Base-by-base conservation (phyloP, 768 basidiomycete species). In the Gelatoporia subvermispora region DNA sequence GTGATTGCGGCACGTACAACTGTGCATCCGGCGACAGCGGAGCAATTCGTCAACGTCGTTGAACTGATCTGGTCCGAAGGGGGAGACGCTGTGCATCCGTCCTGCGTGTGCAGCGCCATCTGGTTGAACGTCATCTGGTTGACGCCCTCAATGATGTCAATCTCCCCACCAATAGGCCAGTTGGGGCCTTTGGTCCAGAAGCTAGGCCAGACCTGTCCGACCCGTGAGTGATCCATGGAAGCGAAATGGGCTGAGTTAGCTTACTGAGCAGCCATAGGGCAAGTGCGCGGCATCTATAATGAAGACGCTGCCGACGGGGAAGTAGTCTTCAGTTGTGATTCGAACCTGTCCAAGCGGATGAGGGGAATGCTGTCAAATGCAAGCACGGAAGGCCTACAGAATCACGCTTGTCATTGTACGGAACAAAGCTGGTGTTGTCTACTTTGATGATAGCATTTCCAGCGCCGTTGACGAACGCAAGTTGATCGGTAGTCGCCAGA, bases 371-470 rank as follows among this genome's bases (percentile, higher is more conserved):
- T 8, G 21, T 15, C 8, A 16, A 23, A 10, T 45, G 37, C 4
- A 21, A 11, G 13, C 8, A 24, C 15, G 13, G 9, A 37, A 41
- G 21, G 8, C 51, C 50, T 51, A 89, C 87, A 31, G 86, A 76
- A 53, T 82, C 75, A 35, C 88, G 71, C 56, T 81, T 75, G 41
- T 79, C 57, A 48, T 75, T 74, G 43, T 65, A 69, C n/a, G 69
- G 65, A 3, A 88, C 77, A 37, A 73, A 72, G 10, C 77, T 79
- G 4, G 68, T 66, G 60, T 88, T 88, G 69, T 91, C 88, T 15
- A 91, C 87, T 59, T 74, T 82, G 49, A 92, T 71, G 51, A 93
- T 74, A 3, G 81, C 83, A 44, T 84, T 79, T 8, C 84, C 80
- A 1, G 72, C 71, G 37, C 55, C 53, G 50, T 84, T 82, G 53